phyloP scores from a whole-genome alignment of 2,329 filamentous ascomycete species.

The Basipetospora chlamydospora region DNA sequence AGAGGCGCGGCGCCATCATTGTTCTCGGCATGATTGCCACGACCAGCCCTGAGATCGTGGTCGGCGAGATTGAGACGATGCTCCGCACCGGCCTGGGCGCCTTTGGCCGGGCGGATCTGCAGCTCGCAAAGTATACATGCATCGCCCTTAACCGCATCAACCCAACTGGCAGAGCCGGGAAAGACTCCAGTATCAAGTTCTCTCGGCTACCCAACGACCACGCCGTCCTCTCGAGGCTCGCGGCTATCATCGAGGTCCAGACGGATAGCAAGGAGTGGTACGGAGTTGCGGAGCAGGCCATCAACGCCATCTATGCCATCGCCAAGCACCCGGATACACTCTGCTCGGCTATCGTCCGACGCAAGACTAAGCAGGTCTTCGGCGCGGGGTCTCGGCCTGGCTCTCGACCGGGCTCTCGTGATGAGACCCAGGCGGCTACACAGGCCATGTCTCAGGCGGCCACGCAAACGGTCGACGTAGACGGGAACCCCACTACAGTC shows the following conservation, averaged over 20 bases:
- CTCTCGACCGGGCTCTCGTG: slow-evolving; percentile 29
- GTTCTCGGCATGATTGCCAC: slow-evolving; percentile 92
- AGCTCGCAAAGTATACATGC: slow-evolving; percentile 88
- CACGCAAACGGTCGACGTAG: slow-evolving; percentile 9
- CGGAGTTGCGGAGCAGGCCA: slow-evolving; percentile 88
- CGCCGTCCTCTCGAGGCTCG: slow-evolving; percentile 66
- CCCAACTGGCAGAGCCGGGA: slow-evolving; percentile 57
- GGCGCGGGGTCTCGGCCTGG: slow-evolving; percentile 20
- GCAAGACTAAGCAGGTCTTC: slow-evolving; percentile 77
- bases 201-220: slow-evolving; percentile 84
- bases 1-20: slow-evolving; percentile 86
- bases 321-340: slow-evolving; percentile 89
- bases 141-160: slow-evolving; percentile 86
- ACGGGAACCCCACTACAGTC: slow-evolving; percentile 13
- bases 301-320: slow-evolving; percentile 86
- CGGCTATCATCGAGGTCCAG: slow-evolving; percentile 69
- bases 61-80: slow-evolving; percentile 91
- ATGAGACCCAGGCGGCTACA: slow-evolving; percentile 25
- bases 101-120: slow-evolving; percentile 68
- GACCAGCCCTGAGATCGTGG: slow-evolving; percentile 81
- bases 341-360: slow-evolving; percentile 77
- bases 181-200: slow-evolving; percentile 53
- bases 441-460: slow-evolving; percentile 15
- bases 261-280: slow-evolving; percentile 94
- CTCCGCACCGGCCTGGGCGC: slow-evolving; percentile 74